Percentiles rank a stretch among this genome's conserved stretches.
Conservation (phyloP, 129 eudicot genomes). For the Calendula officinalis region DNA sequence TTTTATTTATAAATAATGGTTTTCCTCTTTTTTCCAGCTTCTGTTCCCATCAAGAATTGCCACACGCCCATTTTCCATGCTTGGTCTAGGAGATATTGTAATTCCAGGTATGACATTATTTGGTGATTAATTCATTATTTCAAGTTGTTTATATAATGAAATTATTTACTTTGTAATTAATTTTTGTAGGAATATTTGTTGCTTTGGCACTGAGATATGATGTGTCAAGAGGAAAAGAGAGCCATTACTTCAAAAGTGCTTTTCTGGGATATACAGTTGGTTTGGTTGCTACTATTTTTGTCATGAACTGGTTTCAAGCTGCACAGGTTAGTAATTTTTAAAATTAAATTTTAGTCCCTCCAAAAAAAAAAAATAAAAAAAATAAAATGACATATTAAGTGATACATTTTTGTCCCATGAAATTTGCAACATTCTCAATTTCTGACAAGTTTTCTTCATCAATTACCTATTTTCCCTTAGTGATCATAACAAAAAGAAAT, state of each 20-base stretch:
- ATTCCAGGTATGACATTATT: constrained; percentile 53
- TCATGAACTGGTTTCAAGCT: constrained; percentile 99
- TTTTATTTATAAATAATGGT: neutral
- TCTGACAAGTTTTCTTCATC: neutral
- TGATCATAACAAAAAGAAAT: neutral
- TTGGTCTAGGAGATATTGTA: constrained; percentile 93
- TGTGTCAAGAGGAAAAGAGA: constrained; percentile 77
- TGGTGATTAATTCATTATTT: neutral
- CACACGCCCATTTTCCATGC: constrained; percentile 89
- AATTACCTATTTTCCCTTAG: neutral
- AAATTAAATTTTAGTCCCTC: neutral
- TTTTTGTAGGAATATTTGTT: constrained; percentile 70
- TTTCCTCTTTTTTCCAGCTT: constrained; percentile 53
- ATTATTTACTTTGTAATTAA: neutral
- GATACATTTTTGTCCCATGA: neutral
- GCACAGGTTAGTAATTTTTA: constrained; percentile 66
- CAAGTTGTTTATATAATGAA: neutral
- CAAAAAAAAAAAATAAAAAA: neutral
- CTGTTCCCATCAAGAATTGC: constrained; percentile 79
- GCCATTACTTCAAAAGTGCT: constrained; percentile 89
- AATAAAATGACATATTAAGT: constrained; percentile 1
- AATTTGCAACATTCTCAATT: neutral
- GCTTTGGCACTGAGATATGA: constrained; percentile 93
- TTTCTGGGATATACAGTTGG: constrained; percentile 75
- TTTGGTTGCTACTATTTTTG: constrained; percentile 65